phyloP scores from a whole-genome alignment of 1,139 yeast genomes.

The Blastobotrys malaysiensis region DNA sequence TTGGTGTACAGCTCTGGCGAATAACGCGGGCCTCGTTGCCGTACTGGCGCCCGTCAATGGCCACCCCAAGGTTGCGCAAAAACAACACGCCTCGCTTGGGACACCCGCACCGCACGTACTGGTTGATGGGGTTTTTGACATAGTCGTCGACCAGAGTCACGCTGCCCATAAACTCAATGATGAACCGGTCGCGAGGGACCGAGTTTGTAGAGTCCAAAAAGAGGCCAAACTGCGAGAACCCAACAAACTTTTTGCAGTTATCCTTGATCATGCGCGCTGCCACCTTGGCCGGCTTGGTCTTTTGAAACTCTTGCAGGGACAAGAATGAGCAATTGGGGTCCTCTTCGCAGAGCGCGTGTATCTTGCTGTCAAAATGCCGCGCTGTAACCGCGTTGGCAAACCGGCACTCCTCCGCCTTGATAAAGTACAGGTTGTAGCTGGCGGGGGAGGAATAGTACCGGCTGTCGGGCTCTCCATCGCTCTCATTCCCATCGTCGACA shows the following conservation, averaged over 20 bases:
- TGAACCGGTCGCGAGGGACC: slow-evolving; percentile 46
- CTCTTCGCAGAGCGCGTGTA: slow-evolving; percentile 12
- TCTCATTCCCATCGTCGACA: slow-evolving; percentile 7
- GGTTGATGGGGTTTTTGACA: slow-evolving; percentile 60
- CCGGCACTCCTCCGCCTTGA: slow-evolving; percentile 15
- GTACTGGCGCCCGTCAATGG: slow-evolving; percentile 69
- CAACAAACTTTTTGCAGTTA: slow-evolving; percentile 61
- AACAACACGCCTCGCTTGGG: slow-evolving; percentile 73
- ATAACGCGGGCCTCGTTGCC: slow-evolving; percentile 77
- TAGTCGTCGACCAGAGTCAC: slow-evolving; percentile 60
- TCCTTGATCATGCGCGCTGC: slow-evolving; percentile 46
- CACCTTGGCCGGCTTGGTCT: slow-evolving; percentile 25
- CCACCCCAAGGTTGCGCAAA: slow-evolving; percentile 49
- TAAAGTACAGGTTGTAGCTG: slow-evolving; percentile 24
- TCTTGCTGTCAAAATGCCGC: slow-evolving; percentile 7
- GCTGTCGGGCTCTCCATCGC: slow-evolving; percentile 14
- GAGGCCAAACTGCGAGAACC: slow-evolving; percentile 65
- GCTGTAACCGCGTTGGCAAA: slow-evolving; percentile 5
- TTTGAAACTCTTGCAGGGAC: slow-evolving; percentile 23
- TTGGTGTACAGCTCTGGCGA: slow-evolving; percentile 69
- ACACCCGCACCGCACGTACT: slow-evolving; percentile 75
- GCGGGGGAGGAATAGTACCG: slow-evolving; percentile 13
- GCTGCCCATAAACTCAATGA: slow-evolving; percentile 71
- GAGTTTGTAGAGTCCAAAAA: slow-evolving; percentile 38
- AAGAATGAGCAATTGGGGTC: slow-evolving; percentile 20